phyloP scores from a whole-genome alignment of 305 asterid genomes.

The Ilex paraguariensis region DNA sequence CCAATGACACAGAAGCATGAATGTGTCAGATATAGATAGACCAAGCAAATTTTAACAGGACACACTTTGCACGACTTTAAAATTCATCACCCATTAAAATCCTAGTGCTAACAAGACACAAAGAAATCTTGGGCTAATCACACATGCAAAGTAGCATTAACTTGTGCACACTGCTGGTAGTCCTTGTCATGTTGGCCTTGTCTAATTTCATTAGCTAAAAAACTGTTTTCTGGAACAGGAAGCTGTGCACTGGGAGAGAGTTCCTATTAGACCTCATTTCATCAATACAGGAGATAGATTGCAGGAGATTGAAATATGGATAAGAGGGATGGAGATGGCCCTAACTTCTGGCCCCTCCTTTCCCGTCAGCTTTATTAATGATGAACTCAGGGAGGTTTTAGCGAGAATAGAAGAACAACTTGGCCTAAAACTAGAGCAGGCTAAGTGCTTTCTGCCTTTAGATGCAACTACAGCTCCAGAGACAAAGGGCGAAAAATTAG shows the following conservation, averaged over 20 bases:
- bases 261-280: constrained; percentile 26
- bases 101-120: too few species aligned
- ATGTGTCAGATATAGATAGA: too few species aligned
- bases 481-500: constrained; percentile 10
- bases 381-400: constrained; percentile 25
- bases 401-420: constrained; percentile 24
- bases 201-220: too few species aligned
- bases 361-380: constrained; percentile 23
- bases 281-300: constrained; percentile 29
- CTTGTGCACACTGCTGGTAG: too few species aligned
- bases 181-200: too few species aligned
- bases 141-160: too few species aligned
- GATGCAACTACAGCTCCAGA: constrained; percentile 28
- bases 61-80: too few species aligned
- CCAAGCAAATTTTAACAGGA: too few species aligned
- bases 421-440: constrained; percentile 35
- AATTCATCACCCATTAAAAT: too few species aligned
- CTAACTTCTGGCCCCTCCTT: constrained; percentile 26
- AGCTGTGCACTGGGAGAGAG: constrained; percentile 66
- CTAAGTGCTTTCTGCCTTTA: constrained; percentile 22
- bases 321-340: constrained; percentile 68
- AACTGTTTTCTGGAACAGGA: constrained; percentile 34
- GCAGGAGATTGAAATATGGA: constrained; percentile 39
- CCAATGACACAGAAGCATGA: too few species aligned
- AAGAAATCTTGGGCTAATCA: too few species aligned